Conservation (phyloP, 768 basidiomycete genomes). For the Lactifluus rugatus region DNA sequence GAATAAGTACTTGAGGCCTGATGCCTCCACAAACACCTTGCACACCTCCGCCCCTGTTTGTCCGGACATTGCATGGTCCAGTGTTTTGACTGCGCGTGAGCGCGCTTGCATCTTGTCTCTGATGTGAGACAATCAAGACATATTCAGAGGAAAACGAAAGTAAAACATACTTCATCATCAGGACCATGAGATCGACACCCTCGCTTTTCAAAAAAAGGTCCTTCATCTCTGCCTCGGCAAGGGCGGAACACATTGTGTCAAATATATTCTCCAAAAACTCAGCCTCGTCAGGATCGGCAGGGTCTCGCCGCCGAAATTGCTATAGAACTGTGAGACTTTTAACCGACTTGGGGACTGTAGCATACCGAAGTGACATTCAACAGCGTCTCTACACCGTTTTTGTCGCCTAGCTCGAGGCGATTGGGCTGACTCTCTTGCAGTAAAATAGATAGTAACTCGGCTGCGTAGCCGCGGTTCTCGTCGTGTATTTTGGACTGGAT, state of each 20-base stretch:
- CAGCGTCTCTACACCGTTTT: constrained; percentile 68
- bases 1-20: constrained; percentile 86
- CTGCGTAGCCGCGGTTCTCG: constrained; percentile 88
- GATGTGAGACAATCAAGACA: constrained; percentile 8
- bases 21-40: constrained; percentile 76
- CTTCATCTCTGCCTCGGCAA: constrained; percentile 74
- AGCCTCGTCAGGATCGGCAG: constrained; percentile 76
- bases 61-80: constrained; percentile 87
- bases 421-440: constrained; percentile 67
- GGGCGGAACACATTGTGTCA: constrained; percentile 76
- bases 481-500: constrained; percentile 66
- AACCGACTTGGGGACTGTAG: neutral
- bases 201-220: constrained; percentile 77
- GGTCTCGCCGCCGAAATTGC: constrained; percentile 85
- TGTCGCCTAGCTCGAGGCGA: constrained; percentile 55
- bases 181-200: constrained; percentile 94
- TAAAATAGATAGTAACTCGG: constrained; percentile 86
- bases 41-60: constrained; percentile 58
- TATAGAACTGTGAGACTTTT: constrained; percentile 26
- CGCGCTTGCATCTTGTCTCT: constrained; percentile 79
- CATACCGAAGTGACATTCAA: constrained; percentile 77
- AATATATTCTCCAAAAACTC: constrained; percentile 99
- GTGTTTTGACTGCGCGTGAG: constrained; percentile 78
- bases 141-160: neutral
- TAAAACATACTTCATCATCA: constrained; percentile 82